Percentiles rank a stretch among this genome's conserved stretches.
phyloP scores from a whole-genome alignment of 805 yeast genomes.

The Starmerella cellae region DNA sequence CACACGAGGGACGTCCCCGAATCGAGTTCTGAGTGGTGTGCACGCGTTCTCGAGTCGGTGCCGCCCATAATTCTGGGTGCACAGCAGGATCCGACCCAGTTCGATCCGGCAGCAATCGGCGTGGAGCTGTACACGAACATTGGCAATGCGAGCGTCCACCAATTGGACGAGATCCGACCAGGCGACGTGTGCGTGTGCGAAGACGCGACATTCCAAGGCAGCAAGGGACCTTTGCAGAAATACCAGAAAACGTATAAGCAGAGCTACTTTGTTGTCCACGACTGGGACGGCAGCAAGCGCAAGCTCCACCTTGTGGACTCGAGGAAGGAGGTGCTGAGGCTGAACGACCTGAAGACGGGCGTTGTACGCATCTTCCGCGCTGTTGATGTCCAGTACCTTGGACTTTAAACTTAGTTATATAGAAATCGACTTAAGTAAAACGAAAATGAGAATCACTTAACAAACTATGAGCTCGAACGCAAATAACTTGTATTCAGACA shows the following conservation, averaged over 20 bases:
- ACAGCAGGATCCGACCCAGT: not conserved
- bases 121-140: slow-evolving; percentile 49
- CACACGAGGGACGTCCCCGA: not conserved
- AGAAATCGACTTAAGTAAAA: too few relatives aligned
- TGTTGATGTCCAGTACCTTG: slow-evolving; percentile 33
- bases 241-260: slow-evolving; percentile 52
- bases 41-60: not conserved
- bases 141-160: slow-evolving; percentile 38
- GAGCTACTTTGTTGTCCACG: slow-evolving; percentile 46
- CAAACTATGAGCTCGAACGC: too few relatives aligned
- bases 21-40: not conserved
- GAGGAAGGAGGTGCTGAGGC: slow-evolving; percentile 51
- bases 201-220: slow-evolving; percentile 60
- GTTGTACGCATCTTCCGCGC: slow-evolving; percentile 66
- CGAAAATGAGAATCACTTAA: too few relatives aligned
- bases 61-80: not conserved
- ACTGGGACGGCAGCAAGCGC: slow-evolving; percentile 57
- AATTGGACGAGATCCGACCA: slow-evolving; percentile 50
- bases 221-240: slow-evolving; percentile 40
- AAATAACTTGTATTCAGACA: too few relatives aligned
- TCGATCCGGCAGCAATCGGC: slow-evolving; percentile 33
- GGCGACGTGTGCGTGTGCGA: slow-evolving; percentile 77
- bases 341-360: slow-evolving; percentile 67
- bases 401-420: too few relatives aligned
- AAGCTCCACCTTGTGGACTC: slow-evolving; percentile 28